phyloP scores from a whole-genome alignment of 2,329 filamentous ascomycete species.

The Trichophyton equinum region DNA sequence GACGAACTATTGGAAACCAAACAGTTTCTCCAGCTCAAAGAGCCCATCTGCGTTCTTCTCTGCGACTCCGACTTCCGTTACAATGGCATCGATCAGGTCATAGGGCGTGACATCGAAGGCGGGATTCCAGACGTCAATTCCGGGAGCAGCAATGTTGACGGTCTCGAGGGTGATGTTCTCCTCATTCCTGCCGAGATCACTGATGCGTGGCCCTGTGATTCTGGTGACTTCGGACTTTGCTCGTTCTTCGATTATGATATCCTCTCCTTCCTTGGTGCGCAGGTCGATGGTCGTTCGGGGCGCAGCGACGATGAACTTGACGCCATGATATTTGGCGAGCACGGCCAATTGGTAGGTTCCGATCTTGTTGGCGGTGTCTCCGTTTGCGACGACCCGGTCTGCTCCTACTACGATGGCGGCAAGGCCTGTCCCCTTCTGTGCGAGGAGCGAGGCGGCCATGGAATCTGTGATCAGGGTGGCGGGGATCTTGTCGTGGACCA shows the following conservation, averaged over 20 bases:
- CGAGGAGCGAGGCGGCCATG: constrained; percentile 83
- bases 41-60: constrained; percentile 59
- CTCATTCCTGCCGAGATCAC: constrained; percentile 36
- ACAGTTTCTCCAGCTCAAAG: constrained; percentile 45
- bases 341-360: constrained; percentile 89
- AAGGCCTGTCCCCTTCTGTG: constrained; percentile 49
- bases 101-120: constrained; percentile 92
- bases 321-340: constrained; percentile 71
- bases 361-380: constrained; percentile 97
- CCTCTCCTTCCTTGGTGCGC: constrained; percentile 58
- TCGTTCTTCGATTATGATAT: constrained; percentile 85
- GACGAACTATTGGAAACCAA: constrained; percentile 5
- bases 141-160: constrained; percentile 64
- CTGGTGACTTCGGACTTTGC: constrained; percentile 70
- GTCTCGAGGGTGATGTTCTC: constrained; percentile 42
- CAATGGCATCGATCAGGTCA: constrained; percentile 78
- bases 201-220: constrained; percentile 62
- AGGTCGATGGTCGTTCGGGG: constrained; percentile 91
- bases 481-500: constrained; percentile 87
- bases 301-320: constrained; percentile 91
- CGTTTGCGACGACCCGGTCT: constrained; percentile 88
- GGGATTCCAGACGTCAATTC: constrained; percentile 87
- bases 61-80: constrained; percentile 82
- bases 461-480: constrained; percentile 89
- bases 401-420: constrained; percentile 85